Percentiles rank a stretch among this genome's conserved stretches.
These are phyloP conservation scores for Triadica sebifera DNA, from an alignment of 345 rosid species.

Conservation along the genomic window DNA sequence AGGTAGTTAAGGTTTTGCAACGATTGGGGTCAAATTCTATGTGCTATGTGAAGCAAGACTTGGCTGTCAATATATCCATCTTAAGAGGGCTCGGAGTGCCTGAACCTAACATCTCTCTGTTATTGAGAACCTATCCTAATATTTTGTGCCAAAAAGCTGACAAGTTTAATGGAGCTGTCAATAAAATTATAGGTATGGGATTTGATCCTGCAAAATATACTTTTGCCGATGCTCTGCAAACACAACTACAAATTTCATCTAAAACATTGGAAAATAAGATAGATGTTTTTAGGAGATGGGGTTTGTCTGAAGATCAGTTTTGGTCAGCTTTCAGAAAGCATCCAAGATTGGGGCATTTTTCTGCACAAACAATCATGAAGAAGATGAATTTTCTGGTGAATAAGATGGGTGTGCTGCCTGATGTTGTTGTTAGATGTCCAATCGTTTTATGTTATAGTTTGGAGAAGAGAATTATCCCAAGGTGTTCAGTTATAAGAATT, in stretches of 20 bases:
- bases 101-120: neutral
- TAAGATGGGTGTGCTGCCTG: neutral
- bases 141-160: neutral
- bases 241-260: slow-evolving; percentile 8
- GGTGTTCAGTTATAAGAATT: neutral
- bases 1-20: neutral
- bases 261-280: slow-evolving; percentile 20
- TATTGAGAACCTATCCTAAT: neutral
- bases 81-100: neutral
- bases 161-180: slow-evolving; percentile 19
- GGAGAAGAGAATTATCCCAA: neutral
- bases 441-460: neutral
- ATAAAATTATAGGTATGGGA: slow-evolving; percentile 27
- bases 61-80: neutral
- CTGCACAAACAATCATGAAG: neutral
- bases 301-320: slow-evolving; percentile 29
- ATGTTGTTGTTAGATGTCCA: neutral
- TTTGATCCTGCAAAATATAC: slow-evolving; percentile 27
- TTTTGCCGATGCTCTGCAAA: slow-evolving; percentile 30
- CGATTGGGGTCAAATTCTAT: neutral
- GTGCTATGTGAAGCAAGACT: no score
- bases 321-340: slow-evolving; percentile 30
- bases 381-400: neutral
- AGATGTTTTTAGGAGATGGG: slow-evolving; percentile 24
- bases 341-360: slow-evolving; percentile 9